These are phyloP conservation scores for Peniophora sp. DNA, from an alignment of 1,284 basidiomycete species.

Conservation along the genomic window DNA sequence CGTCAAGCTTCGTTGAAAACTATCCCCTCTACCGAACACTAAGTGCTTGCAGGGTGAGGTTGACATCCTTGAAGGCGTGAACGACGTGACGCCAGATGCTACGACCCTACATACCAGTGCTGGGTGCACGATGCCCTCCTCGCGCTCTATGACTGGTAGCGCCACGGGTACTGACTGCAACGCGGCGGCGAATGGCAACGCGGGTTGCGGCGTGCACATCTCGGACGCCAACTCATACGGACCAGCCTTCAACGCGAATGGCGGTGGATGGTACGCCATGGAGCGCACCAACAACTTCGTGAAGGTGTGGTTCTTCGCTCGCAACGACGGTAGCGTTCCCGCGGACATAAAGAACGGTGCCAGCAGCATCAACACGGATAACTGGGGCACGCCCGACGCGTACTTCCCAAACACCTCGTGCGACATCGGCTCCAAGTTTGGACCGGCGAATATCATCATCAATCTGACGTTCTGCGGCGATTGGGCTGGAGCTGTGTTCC, in stretches of 20 bases:
- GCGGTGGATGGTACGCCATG: constrained; percentile 57
- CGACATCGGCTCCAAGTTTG: constrained; percentile 35
- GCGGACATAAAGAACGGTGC: constrained; percentile 33
- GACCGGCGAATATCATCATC: constrained; percentile 46
- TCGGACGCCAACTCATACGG: constrained; percentile 44
- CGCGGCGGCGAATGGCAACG: constrained; percentile 40
- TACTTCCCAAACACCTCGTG: constrained; percentile 40
- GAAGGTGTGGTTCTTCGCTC: constrained; percentile 19
- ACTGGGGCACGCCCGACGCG: constrained; percentile 44
- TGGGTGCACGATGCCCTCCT: constrained; percentile 52
- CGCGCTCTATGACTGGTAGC: constrained; percentile 42
- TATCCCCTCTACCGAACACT: neutral
- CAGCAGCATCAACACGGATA: constrained; percentile 32
- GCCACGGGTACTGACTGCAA: constrained; percentile 16
- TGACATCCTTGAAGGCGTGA: constrained; percentile 66
- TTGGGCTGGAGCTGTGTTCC: constrained; percentile 39
- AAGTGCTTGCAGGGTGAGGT: constrained; percentile 47
- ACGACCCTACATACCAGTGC: constrained; percentile 57
- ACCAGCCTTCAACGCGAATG: constrained; percentile 47
- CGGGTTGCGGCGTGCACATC: constrained; percentile 57
- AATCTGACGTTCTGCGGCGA: constrained; percentile 40
- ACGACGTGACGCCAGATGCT: constrained; percentile 45
- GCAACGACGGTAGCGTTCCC: constrained; percentile 30
- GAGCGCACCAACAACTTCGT: constrained; percentile 42
- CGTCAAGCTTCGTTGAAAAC: neutral